Base-by-base conservation (phyloP, 805 yeast genomes). In the Lipomyces japonicus region DNA sequence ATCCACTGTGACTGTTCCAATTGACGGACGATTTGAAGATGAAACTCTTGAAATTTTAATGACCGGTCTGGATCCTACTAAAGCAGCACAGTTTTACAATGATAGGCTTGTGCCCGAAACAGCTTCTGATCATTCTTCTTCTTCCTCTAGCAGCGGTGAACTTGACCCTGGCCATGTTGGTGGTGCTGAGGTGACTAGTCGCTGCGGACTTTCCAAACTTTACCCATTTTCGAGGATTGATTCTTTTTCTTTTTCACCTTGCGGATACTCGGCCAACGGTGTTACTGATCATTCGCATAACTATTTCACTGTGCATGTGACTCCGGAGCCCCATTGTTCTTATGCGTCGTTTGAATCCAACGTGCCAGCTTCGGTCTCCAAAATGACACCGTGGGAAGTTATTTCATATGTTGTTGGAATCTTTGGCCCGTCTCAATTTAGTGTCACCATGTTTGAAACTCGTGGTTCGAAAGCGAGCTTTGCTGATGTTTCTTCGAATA, bases 331-430 rank as follows among this genome's bases (percentile, higher is more conserved):
- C 21, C 95, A 91, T 32, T 91, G 95, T 88, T 87, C 96, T 3
- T 91, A 91, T 68, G 97, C 97, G 3, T 86, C 95, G 7, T 93
- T 93, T 67, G 97, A 93, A 66, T 81, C 96, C 19, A 91, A 87
- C 66, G 86, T 81, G 36, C 82, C 84, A 5, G 70, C 78, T 9
- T 35, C 52, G 6, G 45, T 55, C 24, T 47, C 57, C 9, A 44
- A 42, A 40, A 48, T 18, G 21, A 24, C 36, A 10, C 46, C 51
- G 10, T 64, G 75, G 28, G 76, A 75, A n/a, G 80, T 87, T 7
- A 67, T 86, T 54, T 58, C 69, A 37, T 77, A 76, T 35, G 83
- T 89, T 2, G 71, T 89, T 57, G 62, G 68, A 3, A 75, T 84
- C 25, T 83, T 91, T 67, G 73, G 74, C 48, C 97, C 97, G 2